Evolutionary conservation across 1,139 yeast genomes (phyloP).

Genomic region (Kluyveromyces marxianus): DNA sequence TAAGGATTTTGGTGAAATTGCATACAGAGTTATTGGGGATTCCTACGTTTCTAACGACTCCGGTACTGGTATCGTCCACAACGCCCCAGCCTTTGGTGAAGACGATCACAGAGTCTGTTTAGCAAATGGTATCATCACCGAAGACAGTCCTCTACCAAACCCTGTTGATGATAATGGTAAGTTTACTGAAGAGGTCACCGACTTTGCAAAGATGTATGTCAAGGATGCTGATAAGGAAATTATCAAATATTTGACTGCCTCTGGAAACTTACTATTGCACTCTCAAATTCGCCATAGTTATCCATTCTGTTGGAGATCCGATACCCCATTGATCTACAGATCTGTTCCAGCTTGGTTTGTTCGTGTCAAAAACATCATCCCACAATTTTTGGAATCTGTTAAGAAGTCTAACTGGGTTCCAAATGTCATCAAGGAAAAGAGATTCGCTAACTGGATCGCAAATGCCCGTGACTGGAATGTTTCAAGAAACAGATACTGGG

Average conservation of each 20-base stretch:
- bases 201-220: conserved; percentile 77
- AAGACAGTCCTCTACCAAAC: conserved; percentile 71
- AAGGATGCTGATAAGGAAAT: conserved; percentile 93
- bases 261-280: conserved; percentile 67
- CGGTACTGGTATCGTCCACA: conserved; percentile 99
- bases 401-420: conserved; percentile 95
- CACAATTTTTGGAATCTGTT: conserved; percentile 82
- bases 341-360: conserved; percentile 99
- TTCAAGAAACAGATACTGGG: conserved; percentile 98
- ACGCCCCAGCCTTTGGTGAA: conserved; percentile 98
- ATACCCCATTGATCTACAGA: conserved; percentile 91
- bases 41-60: conserved; percentile 86
- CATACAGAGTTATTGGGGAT: conserved; percentile 73
- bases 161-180: conserved; percentile 91
- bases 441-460: conserved; percentile 96
- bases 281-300: conserved; percentile 90
- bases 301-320: conserved; percentile 99
- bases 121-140: conserved; percentile 65
- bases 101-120: conserved; percentile 86
- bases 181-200: conserved; percentile 66
- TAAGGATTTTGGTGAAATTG: conserved; percentile 66
- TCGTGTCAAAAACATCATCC: conserved; percentile 76
- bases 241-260: conserved; percentile 72
- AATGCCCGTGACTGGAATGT: conserved; percentile 99
- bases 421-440: conserved; percentile 75